phyloP scores from a whole-genome alignment of 2,329 filamentous ascomycete genomes.

The Cladosporium sphaerospermum region DNA sequence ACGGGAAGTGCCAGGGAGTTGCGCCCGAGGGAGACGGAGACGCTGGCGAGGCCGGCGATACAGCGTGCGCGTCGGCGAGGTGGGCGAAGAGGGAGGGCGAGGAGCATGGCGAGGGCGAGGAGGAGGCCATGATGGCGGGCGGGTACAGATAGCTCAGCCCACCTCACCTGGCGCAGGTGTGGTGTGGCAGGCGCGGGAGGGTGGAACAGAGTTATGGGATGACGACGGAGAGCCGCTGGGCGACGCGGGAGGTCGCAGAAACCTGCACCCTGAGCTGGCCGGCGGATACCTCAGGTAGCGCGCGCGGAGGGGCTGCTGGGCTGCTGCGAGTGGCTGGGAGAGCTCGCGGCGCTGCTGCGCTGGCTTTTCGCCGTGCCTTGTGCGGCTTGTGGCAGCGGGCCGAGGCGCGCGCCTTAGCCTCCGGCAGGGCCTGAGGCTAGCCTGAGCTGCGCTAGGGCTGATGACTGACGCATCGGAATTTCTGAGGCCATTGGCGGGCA shows the following conservation, averaged over 20 bases:
- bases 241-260: neutral
- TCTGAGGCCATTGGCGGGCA: neutral
- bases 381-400: neutral
- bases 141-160: neutral
- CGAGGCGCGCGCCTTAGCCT: neutral
- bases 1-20: conserved; percentile 25
- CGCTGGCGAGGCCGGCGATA: neutral
- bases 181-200: neutral
- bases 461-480: conserved; percentile 10
- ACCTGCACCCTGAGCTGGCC: neutral
- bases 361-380: neutral
- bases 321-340: too few species aligned
- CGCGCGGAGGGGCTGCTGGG: neutral
- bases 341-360: neutral
- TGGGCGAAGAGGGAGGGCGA: conserved; percentile 9
- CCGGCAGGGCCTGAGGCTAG: neutral
- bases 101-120: conserved; percentile 14
- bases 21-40: neutral
- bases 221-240: neutral
- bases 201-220: neutral
- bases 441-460: neutral
- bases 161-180: neutral
- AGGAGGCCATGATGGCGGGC: neutral
- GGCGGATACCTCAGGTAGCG: neutral
- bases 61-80: neutral